Conservation (phyloP, 2,329 filamentous ascomycete genomes). For the Sordariomycetes sp. region DNA sequence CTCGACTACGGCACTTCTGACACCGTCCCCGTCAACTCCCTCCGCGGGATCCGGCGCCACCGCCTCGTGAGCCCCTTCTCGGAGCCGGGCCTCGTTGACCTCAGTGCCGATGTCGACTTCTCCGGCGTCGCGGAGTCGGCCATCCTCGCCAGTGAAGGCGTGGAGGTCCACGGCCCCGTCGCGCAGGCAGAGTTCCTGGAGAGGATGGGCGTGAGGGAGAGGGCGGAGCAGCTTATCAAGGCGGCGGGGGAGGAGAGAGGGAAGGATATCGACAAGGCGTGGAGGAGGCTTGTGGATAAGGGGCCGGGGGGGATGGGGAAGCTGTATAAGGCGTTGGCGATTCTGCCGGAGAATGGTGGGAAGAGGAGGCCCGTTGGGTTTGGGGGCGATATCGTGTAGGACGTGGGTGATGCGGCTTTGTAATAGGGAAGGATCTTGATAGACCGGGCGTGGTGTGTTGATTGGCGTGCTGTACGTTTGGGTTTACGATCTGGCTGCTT, state of each 20-base stretch:
- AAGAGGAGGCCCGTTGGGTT: constrained; percentile 77
- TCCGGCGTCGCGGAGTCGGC: constrained; percentile 73
- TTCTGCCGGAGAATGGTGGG: constrained; percentile 69
- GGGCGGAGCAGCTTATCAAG: constrained; percentile 54
- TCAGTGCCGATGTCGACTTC: constrained; percentile 92
- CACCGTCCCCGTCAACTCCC: constrained; percentile 72
- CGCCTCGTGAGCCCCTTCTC: constrained; percentile 65
- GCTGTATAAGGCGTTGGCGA: constrained; percentile 85
- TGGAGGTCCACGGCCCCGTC: constrained; percentile 88
- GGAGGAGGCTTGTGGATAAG: constrained; percentile 72
- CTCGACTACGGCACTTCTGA: constrained; percentile 81
- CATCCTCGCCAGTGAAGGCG: constrained; percentile 56
- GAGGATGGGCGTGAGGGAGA: constrained; percentile 70
- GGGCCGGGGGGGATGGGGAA: constrained; percentile 83
- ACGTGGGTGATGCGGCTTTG: neutral
- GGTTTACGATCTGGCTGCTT: too few species aligned
- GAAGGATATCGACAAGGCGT: constrained; percentile 56
- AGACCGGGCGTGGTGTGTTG: neutral
- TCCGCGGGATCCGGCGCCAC: constrained; percentile 79
- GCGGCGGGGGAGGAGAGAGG: constrained; percentile 31
- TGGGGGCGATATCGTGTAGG: constrained; percentile 47
- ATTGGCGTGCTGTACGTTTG: too few species aligned
- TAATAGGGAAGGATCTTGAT: neutral
- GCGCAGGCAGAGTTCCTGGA: constrained; percentile 71
- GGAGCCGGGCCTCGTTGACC: constrained; percentile 69